These are phyloP conservation scores for Plasmopara muralis DNA, from an alignment of 352 stramenopile genomes.

Conservation along the genomic window DNA sequence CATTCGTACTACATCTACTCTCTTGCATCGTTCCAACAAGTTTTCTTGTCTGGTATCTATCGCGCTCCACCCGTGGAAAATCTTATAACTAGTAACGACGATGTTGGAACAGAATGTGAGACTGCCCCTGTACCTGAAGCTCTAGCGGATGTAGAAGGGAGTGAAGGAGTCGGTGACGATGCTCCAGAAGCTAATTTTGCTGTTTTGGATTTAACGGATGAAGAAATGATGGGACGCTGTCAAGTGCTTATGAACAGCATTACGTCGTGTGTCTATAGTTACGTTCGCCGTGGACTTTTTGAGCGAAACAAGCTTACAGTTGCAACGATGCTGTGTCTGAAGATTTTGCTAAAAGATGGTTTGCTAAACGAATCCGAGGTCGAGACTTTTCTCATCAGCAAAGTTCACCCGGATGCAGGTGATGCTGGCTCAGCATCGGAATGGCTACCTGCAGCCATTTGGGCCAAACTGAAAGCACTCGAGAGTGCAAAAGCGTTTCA, in stretches of 20 bases:
- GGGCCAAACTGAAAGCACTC: slow-evolving; percentile 91
- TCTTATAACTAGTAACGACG: slow-evolving; percentile 11
- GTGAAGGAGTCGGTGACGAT: slow-evolving; percentile 22
- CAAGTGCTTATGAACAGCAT: slow-evolving; percentile 89
- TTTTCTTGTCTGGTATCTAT: slow-evolving; percentile 94
- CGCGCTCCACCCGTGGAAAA: slow-evolving; percentile 60
- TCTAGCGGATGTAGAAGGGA: slow-evolving; percentile 20
- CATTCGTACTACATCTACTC: slow-evolving; percentile 98
- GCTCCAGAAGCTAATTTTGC: slow-evolving; percentile 14
- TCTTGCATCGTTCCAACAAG: slow-evolving; percentile 92
- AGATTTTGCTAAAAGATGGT: slow-evolving; percentile 89
- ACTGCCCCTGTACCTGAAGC: slow-evolving; percentile 14
- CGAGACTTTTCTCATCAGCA: slow-evolving; percentile 88
- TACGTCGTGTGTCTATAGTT: slow-evolving; percentile 94
- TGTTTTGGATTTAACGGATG: slow-evolving; percentile 75
- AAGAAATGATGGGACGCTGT: slow-evolving; percentile 82
- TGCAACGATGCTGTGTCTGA: slow-evolving; percentile 90
- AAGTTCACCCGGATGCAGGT: slow-evolving; percentile 79
- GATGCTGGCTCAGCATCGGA: slow-evolving; percentile 91
- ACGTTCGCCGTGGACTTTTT: slow-evolving; percentile 91
- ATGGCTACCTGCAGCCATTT: slow-evolving; percentile 88
- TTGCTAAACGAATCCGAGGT: slow-evolving; percentile 82
- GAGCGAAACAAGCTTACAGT: slow-evolving; percentile 94
- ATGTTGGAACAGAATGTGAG: slow-evolving; percentile 33
- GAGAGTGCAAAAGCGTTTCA: slow-evolving; percentile 87